Percentiles rank a stretch among this genome's conserved stretches.
Evolutionary conservation across 73 alveolate genomes (phyloP).

Genomic region (Paramecium tetraurelia): DNA sequence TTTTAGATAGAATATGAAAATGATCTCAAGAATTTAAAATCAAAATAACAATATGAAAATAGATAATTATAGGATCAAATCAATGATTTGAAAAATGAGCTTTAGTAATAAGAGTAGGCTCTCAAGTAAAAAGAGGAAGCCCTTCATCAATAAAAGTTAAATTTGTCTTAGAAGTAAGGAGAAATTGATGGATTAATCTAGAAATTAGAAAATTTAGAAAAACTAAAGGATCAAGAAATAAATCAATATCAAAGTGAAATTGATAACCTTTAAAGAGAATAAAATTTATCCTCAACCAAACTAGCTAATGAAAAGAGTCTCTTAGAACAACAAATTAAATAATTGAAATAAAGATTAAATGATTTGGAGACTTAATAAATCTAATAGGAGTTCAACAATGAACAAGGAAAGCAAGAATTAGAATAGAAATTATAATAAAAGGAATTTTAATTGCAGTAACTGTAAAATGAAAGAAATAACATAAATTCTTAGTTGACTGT

Average conservation of each 20-base stretch:
- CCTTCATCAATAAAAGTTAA: not conserved
- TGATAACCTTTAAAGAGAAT: not conserved
- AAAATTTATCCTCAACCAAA: not conserved
- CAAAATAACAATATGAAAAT: not conserved
- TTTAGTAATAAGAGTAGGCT: not conserved
- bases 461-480: not conserved
- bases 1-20: not conserved
- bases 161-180: not conserved
- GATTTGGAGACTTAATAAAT: not conserved
- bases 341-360: not conserved
- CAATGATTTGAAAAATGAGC: not conserved
- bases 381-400: not conserved
- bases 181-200: not conserved
- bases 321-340: not conserved
- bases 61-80: not conserved
- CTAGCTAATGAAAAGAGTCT: not conserved
- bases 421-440: not conserved
- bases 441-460: not conserved
- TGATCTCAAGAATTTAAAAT: not conserved
- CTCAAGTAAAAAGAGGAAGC: not conserved
- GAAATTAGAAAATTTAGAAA: not conserved
- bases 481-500: not conserved
- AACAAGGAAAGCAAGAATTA: slow-evolving; percentile 5
- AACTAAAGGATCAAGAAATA: not conserved
- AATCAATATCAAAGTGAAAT: not conserved